A percentile compares a stretch with the other conserved stretches of the same genome.
Evolutionary conservation across 1,139 yeast species (phyloP).

Genomic region (Pichia sp.): DNA sequence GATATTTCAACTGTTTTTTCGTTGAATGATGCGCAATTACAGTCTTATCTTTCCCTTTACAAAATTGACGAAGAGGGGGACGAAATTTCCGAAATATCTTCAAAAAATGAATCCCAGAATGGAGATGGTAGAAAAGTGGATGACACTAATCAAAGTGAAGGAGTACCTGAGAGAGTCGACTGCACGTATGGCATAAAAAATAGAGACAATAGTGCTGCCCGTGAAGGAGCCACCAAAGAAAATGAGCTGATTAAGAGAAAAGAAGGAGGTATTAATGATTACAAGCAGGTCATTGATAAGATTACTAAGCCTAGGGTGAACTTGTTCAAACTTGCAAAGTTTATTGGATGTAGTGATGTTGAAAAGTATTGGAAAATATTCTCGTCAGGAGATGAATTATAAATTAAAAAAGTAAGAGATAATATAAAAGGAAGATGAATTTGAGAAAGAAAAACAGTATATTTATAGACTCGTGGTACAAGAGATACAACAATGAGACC

Average conservation of each 20-base stretch:
- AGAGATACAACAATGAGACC: no score
- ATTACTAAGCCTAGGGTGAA: slow-evolving; percentile 14
- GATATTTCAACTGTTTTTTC: slow-evolving; percentile 25
- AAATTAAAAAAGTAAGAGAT: neutral
- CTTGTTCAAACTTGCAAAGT: slow-evolving; percentile 24
- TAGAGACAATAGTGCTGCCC: no score
- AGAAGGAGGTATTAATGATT: no score
- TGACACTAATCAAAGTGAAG: no score
- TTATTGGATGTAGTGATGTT: slow-evolving; percentile 28
- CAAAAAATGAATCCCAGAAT: no score
- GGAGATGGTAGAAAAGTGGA: no score
- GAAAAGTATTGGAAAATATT: slow-evolving; percentile 25
- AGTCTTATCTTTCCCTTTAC: slow-evolving; percentile 2
- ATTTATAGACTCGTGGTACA: neutral
- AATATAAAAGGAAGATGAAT: neutral
- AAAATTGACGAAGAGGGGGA: neutral
- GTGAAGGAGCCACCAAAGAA: no score
- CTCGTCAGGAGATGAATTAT: neutral
- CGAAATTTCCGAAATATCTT: no score
- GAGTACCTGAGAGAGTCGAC: no score
- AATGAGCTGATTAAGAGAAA: no score
- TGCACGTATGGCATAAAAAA: no score
- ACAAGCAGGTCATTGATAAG: no score
- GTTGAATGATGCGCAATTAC: slow-evolving; percentile 15
- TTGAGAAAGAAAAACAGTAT: neutral